A percentile compares a stretch with the other conserved stretches of the same genome.
Conservation (phyloP, 192 early-diverging fungal species). For the Chytriomyces confervae region DNA sequence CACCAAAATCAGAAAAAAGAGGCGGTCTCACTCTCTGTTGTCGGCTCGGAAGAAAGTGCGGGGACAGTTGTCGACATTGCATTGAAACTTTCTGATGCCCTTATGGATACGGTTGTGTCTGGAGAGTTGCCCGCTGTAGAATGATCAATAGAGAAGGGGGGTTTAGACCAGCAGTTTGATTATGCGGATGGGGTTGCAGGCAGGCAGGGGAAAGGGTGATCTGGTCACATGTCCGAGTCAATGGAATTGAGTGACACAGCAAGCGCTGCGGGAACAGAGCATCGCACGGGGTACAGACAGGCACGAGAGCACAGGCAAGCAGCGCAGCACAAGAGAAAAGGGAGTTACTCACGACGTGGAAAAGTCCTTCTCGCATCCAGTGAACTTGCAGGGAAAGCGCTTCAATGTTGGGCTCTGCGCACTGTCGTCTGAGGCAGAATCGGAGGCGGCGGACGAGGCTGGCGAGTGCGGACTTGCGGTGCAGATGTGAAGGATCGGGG, state of each 20-base stretch:
- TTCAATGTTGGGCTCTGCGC: background rate
- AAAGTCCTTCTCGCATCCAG: constrained; percentile 19
- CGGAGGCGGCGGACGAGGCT: background rate
- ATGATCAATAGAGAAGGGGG: background rate
- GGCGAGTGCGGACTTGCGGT: background rate
- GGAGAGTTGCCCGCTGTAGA: constrained; percentile 26
- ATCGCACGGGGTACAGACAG: background rate
- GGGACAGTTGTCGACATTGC: constrained; percentile 1
- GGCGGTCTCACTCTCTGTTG: constrained; percentile 16
- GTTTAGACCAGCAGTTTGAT: background rate
- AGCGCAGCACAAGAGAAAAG: background rate
- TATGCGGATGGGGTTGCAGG: background rate
- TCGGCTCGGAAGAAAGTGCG: constrained; percentile 29
- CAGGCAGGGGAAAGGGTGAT: background rate
- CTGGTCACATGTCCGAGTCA: background rate
- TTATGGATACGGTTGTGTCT: constrained; percentile 34
- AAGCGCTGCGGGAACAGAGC: background rate
- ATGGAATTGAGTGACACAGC: background rate
- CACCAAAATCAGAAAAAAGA: background rate
- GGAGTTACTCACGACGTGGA: background rate
- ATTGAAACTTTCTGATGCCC: constrained; percentile 21
- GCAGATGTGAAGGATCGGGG: background rate
- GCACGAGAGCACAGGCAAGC: background rate
- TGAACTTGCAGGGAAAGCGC: constrained; percentile 22
- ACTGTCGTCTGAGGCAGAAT: background rate